These are phyloP conservation scores for Chaetomium fimeti DNA, from an alignment of 495 filamentous ascomycete species.

Conservation along the genomic window DNA sequence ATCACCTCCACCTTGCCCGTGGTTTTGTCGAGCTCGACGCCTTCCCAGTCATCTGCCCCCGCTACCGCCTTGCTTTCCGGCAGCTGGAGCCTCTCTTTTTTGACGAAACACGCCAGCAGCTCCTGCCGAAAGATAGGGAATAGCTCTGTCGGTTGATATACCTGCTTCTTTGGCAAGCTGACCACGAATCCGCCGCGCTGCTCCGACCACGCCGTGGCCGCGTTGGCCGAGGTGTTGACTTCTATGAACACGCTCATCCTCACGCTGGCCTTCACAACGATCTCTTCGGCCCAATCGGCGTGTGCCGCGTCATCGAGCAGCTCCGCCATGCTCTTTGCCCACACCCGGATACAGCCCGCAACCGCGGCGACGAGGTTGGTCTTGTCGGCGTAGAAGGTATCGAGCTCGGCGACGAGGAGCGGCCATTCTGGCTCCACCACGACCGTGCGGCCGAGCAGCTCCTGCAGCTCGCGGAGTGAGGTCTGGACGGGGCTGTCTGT, in stretches of 20 bases:
- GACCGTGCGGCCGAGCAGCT: conserved; percentile 36
- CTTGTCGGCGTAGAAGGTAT: conserved; percentile 37
- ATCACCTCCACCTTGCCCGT: conserved; percentile 29
- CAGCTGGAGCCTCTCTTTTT: conserved; percentile 13
- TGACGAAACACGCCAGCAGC: conserved; percentile 33
- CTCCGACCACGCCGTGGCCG: conserved; percentile 31
- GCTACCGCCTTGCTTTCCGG: background rate
- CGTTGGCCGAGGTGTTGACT: conserved; percentile 23
- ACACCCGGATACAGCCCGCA: conserved; percentile 31
- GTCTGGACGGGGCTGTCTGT: conserved; percentile 29
- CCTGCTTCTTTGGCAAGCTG: conserved; percentile 32
- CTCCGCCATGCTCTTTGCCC: conserved; percentile 31
- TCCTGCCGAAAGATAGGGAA: conserved; percentile 32
- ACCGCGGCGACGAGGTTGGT: conserved; percentile 31
- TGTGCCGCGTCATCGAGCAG: conserved; percentile 37
- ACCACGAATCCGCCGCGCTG: conserved; percentile 33
- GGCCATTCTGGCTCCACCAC: conserved; percentile 39
- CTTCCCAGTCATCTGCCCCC: conserved; percentile 37
- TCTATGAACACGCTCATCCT: conserved; percentile 36
- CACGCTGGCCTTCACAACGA: conserved; percentile 30
- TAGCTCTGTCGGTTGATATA: conserved; percentile 30
- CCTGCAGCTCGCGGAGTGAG: conserved; percentile 25
- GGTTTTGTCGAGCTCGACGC: conserved; percentile 31
- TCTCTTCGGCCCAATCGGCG: conserved; percentile 34
- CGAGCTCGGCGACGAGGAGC: conserved; percentile 32